phyloP scores from a whole-genome alignment of 345 rosid genomes.

The Dipteronia dyeriana region DNA sequence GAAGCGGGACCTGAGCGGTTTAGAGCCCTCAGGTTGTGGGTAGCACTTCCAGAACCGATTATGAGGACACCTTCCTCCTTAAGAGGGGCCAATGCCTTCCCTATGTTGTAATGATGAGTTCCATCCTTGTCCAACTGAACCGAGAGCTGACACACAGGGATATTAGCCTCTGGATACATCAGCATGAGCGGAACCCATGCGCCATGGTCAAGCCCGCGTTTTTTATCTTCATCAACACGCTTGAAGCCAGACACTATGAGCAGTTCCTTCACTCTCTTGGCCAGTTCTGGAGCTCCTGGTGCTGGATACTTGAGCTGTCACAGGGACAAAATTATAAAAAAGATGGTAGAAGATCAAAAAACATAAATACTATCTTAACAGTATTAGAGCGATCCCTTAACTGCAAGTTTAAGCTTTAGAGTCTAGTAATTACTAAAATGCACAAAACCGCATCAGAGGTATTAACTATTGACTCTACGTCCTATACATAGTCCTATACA shows the following conservation, averaged over 20 bases:
- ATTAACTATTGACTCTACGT: not conserved
- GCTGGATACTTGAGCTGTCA: conserved; percentile 77
- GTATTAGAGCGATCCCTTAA: not conserved
- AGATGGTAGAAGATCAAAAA: not conserved
- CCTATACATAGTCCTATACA: too few relatives aligned
- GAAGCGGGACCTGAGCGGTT: not conserved
- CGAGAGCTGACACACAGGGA: conserved; percentile 87
- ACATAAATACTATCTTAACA: not conserved
- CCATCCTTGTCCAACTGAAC: conserved; percentile 59
- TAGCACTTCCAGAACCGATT: conserved; percentile 79
- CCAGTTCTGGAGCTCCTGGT: conserved; percentile 87
- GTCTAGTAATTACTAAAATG: too few relatives aligned
- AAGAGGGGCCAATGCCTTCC: conserved; percentile 82
- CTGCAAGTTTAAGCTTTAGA: not conserved
- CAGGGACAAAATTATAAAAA: not conserved
- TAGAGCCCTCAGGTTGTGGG: conserved; percentile 70
- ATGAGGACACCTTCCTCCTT: conserved; percentile 87
- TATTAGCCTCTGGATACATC: conserved; percentile 90
- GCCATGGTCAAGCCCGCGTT: conserved; percentile 92
- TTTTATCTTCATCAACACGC: conserved; percentile 58
- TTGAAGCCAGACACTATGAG: conserved; percentile 52
- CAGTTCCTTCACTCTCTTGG: conserved; percentile 73
- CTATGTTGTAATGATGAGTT: conserved; percentile 76
- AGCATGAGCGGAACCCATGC: conserved; percentile 94
- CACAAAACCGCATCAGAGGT: not conserved